Base-by-base conservation (phyloP, 2,329 filamentous ascomycete genomes). In the Ophiostoma himal-ulmi region DNA sequence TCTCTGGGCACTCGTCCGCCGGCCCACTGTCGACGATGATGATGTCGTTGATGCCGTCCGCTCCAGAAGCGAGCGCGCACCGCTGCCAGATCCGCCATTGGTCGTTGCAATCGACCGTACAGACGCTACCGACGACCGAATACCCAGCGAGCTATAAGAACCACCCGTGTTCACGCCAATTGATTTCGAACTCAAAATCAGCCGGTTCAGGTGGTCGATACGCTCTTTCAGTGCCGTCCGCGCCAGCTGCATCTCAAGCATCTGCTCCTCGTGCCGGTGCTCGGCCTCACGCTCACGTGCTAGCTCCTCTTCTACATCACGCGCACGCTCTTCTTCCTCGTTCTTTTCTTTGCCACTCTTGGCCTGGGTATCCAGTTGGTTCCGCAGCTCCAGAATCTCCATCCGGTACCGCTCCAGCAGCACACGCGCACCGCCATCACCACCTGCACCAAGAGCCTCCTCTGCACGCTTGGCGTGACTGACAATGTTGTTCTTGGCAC, bases 211-310 rank as follows among this genome's bases (percentile, higher is more conserved):
- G 79, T 99, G 95, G 78, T 97, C 94, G 75, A 99, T 99, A 39
- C 95, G 90, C 82, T 99, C 95, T 79, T 98, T 99, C 70, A 99
- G 82, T 0, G 95, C 95, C 0, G 95, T 99, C 60, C 95, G 89
- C 41, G 95, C 95, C 66, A 99, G 86, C 78, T 99, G 95, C 92
- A 99, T 98, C 80, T 99, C 95, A 70, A 99, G 84, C 86, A 99
- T 94, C 79, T 99, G 95, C 81, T 98, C 95, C 77, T 97, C 94
- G 75, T 97, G 95, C 54, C 93, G 88, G 74, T 92, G 87, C 74
- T 93, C 89, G 8, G 91, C 91, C 79, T 97, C 92, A 75, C 90
- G 88, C 78, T 95, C 89, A 22, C 89, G 84, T 57, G 84, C 88
- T 74, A 89, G 86, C 76, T 95, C 92, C 74, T 91, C 88, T 76